Percentiles rank a stretch among this genome's conserved stretches.
phyloP scores from a whole-genome alignment of 1,284 basidiomycete genomes.

The Papiliotrema flavescens region DNA sequence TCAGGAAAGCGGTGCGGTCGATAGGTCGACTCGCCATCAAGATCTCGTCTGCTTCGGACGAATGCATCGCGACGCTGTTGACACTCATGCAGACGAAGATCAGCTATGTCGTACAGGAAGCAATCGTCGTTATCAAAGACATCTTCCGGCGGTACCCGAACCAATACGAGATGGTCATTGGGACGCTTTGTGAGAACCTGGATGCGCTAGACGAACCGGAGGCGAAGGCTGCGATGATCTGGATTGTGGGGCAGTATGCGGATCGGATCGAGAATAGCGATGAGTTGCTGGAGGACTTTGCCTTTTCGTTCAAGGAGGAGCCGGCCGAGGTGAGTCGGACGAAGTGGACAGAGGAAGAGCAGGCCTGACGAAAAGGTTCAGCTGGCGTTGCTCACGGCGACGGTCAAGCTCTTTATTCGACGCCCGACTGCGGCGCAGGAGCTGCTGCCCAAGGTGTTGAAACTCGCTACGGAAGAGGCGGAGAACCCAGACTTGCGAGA shows the following conservation, averaged over 20 bases:
- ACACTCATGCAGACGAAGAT: slow-evolving; percentile 89
- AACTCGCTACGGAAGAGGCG: slow-evolving; percentile 93
- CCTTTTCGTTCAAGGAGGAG: slow-evolving; percentile 90
- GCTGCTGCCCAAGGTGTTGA: slow-evolving; percentile 82
- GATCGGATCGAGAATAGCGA: slow-evolving; percentile 95
- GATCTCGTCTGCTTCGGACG: slow-evolving; percentile 85
- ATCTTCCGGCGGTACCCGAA: slow-evolving; percentile 98
- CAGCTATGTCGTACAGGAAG: slow-evolving; percentile 97
- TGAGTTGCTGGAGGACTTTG: slow-evolving; percentile 83
- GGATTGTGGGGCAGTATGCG: slow-evolving; percentile 98
- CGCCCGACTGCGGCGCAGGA: slow-evolving; percentile 88
- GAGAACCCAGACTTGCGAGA: slow-evolving; percentile 97
- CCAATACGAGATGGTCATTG: slow-evolving; percentile 95
- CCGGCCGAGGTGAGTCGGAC: slow-evolving; percentile 68
- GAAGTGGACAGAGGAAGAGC: background rate
- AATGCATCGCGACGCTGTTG: slow-evolving; percentile 89
- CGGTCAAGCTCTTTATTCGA: slow-evolving; percentile 93
- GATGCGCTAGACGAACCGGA: slow-evolving; percentile 98
- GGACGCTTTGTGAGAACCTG: slow-evolving; percentile 87
- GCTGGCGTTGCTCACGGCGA: slow-evolving; percentile 90
- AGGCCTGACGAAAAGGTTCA: slow-evolving; percentile 62
- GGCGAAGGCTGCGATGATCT: slow-evolving; percentile 94
- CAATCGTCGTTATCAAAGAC: slow-evolving; percentile 98
- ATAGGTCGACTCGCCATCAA: slow-evolving; percentile 97
- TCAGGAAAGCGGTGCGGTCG: slow-evolving; percentile 86